Evolutionary conservation across 306 rosid species (phyloP).

Genomic region (Herpetospermum pedunculosum): DNA sequence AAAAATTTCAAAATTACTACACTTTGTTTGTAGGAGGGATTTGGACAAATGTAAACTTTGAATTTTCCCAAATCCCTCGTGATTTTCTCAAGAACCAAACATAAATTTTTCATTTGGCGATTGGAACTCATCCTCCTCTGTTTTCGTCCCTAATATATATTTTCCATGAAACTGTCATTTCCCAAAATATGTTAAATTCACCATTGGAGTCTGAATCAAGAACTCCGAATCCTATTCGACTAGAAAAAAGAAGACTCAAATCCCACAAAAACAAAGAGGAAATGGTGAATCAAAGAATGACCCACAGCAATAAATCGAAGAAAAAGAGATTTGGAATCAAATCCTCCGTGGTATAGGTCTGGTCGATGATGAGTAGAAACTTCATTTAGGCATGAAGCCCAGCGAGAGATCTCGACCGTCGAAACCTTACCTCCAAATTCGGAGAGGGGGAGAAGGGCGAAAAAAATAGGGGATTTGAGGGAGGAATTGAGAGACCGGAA

Average conservation of each 20-base stretch:
- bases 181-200: not conserved
- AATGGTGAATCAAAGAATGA: conserved; percentile 92
- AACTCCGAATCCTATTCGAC: conserved; percentile 14
- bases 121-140: conserved; percentile 27
- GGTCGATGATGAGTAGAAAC: no score
- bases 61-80: conserved; percentile 9
- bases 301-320: conserved; percentile 96
- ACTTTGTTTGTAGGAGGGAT: conserved; percentile 24
- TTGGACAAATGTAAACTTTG: conserved; percentile 21
- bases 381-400: no score
- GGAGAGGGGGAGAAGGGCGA: no score
- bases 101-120: conserved; percentile 23
- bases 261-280: conserved; percentile 69
- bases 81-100: conserved; percentile 44
- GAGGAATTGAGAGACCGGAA: no score
- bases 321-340: no score
- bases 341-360: no score
- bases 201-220: conserved; percentile 17
- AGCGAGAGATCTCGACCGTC: no score
- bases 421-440: no score
- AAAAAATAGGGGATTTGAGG: no score
- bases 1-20: no score
- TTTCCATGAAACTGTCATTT: conserved; percentile 15
- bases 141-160: conserved; percentile 18
- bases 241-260: conserved; percentile 45